These are phyloP conservation scores for Astraeus odoratus DNA, from an alignment of 768 basidiomycete species.

Conservation along the genomic window DNA sequence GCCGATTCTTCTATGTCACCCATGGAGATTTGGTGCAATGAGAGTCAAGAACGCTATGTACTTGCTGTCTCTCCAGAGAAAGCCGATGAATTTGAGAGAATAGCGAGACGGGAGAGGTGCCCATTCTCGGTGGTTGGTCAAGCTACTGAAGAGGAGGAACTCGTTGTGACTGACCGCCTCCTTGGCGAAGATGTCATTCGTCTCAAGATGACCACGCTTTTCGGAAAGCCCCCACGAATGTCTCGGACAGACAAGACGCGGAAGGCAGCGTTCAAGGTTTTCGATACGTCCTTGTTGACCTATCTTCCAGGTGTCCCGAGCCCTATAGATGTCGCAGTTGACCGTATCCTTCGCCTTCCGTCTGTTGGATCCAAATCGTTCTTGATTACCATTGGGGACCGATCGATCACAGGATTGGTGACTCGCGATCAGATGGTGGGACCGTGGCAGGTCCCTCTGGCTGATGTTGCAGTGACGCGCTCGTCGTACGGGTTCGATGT, in stretches of 20 bases:
- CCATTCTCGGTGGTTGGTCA: conserved; percentile 89
- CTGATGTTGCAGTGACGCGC: conserved; percentile 96
- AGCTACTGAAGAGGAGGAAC: conserved; percentile 74
- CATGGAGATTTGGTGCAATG: conserved; percentile 99
- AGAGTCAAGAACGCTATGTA: conserved; percentile 96
- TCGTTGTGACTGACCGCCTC: conserved; percentile 86
- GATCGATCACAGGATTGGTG: conserved; percentile 89
- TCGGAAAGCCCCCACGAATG: conserved; percentile 95
- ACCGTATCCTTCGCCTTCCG: conserved; percentile 84
- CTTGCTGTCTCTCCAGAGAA: conserved; percentile 73
- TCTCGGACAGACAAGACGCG: conserved; percentile 56
- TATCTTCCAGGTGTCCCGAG: conserved; percentile 53
- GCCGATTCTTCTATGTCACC: conserved; percentile 94
- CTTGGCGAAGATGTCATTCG: conserved; percentile 75
- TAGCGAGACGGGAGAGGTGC: conserved; percentile 86
- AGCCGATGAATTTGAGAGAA: conserved; percentile 56
- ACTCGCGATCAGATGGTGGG: conserved; percentile 99
- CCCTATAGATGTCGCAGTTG: conserved; percentile 55
- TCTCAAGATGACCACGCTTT: conserved; percentile 90
- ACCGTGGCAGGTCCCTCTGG: conserved; percentile 96
- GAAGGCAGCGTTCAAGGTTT: conserved; percentile 36
- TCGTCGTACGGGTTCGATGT: conserved; percentile 90
- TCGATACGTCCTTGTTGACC: conserved; percentile 64
- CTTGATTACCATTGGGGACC: conserved; percentile 97
- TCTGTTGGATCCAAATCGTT: conserved; percentile 94